Base-by-base conservation (phyloP, 176 grass and related monocot species). In the Zea luxurians region DNA sequence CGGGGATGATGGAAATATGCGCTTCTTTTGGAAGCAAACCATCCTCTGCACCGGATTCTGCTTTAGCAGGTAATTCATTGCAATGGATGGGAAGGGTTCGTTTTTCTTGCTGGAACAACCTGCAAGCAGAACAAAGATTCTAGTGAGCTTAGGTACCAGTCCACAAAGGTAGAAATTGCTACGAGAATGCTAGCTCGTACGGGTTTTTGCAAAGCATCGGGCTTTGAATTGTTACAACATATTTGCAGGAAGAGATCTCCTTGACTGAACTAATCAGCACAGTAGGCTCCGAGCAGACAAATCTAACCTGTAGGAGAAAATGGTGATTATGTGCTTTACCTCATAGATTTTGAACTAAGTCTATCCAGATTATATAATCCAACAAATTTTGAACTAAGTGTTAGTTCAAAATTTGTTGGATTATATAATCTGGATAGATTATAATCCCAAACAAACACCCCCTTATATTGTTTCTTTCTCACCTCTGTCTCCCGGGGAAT, bases 181-280 rank as follows among this genome's bases (percentile, higher is more conserved):
- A 48, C 16, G 66, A 66, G 10, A 82, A 72, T 4, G 49, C 16
- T 4, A 45, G 27, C 11, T 81, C 96, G 83, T 79, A 99, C 96
- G 90, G 96, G 59, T 95, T 91, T 54, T 89, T 99, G 90, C 96
- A 99, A 75, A 99, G 92, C 92, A 95, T 90, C 3, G 96, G 85
- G 13, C 68, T 90, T n/a, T 92, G 92, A 67, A 99, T 73, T 9
- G 85, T 95, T 44, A 90, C 64, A 44, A 99, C 92, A 63, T 99
- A 95, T 52, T 95, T 95, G 86, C 96, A 99, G 18, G 92, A 95
- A 79, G 96, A 92, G 35, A 90, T 92, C 83, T 99, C 96, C 69
- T 99, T 99, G 81, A 99, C 79, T 8, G 92, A 99, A 48, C 87
- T 93, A 50, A 99, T 95, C 44, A 86, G 53, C 8, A 95, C 88